A percentile compares a stretch with the other conserved stretches of the same genome.
Evolutionary conservation across 2,329 filamentous ascomycete genomes (phyloP).

Genomic region (Colletotrichum kahawae): DNA sequence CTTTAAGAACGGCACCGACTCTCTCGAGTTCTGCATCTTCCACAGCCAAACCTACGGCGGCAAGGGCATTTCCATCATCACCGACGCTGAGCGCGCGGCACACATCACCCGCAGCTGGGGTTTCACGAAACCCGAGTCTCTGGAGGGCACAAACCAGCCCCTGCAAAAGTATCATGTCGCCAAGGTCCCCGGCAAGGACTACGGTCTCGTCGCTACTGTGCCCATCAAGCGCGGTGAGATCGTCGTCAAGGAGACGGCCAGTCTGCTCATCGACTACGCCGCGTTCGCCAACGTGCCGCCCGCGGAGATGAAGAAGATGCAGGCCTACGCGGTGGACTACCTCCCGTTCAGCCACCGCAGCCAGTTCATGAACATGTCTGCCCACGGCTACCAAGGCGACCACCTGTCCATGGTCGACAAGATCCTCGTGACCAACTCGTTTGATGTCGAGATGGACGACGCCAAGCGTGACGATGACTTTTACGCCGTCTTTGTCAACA

Average conservation of each 20-base stretch:
- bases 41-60: slow-evolving; percentile 37
- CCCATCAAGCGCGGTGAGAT: slow-evolving; percentile 39
- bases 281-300: slow-evolving; percentile 34
- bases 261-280: slow-evolving; percentile 43
- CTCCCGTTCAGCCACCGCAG: slow-evolving; percentile 35
- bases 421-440: slow-evolving; percentile 42
- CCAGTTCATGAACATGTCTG: slow-evolving; percentile 41
- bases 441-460: slow-evolving; percentile 39
- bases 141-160: slow-evolving; percentile 28
- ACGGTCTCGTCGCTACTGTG: slow-evolving; percentile 39
- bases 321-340: slow-evolving; percentile 33
- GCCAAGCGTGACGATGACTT: slow-evolving; percentile 34
- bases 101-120: slow-evolving; percentile 30
- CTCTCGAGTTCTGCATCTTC: slow-evolving; percentile 37
- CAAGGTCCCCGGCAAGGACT: slow-evolving; percentile 49
- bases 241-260: slow-evolving; percentile 43
- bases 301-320: slow-evolving; percentile 31
- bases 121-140: slow-evolving; percentile 29
- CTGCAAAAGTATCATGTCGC: slow-evolving; percentile 35
- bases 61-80: slow-evolving; percentile 44
- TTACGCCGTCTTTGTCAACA: slow-evolving; percentile 44
- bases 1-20: slow-evolving; percentile 18
- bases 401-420: slow-evolving; percentile 35
- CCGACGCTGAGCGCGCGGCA: slow-evolving; percentile 35
- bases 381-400: slow-evolving; percentile 31